These are phyloP conservation scores for Calocybe gangraenosa DNA, from an alignment of 768 basidiomycete genomes.

Conservation along the genomic window DNA sequence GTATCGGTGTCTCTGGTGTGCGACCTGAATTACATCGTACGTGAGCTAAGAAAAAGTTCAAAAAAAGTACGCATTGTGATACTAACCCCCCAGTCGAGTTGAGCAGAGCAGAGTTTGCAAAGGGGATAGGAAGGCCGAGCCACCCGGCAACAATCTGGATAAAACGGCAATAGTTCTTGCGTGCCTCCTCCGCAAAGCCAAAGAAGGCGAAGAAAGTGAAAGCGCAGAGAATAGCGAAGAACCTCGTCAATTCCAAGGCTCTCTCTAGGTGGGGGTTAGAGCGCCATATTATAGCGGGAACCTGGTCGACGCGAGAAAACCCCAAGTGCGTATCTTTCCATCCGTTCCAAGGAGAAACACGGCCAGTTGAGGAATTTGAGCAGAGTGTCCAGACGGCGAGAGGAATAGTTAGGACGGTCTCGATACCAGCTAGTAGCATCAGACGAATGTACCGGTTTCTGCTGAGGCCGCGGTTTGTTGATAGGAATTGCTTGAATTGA, in stretches of 20 bases:
- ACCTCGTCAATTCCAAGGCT: slow-evolving; percentile 33
- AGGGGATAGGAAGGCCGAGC: too few relatives aligned
- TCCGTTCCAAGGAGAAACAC: slow-evolving; percentile 36
- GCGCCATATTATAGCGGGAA: slow-evolving; percentile 30
- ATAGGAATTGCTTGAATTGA: slow-evolving; percentile 34
- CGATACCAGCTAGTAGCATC: slow-evolving; percentile 38
- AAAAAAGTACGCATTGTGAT: too few relatives aligned
- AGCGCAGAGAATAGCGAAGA: slow-evolving; percentile 35
- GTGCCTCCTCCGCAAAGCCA: slow-evolving; percentile 41
- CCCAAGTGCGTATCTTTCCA: slow-evolving; percentile 49
- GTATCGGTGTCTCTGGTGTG: too few relatives aligned
- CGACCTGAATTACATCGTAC: too few relatives aligned
- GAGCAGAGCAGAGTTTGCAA: too few relatives aligned
- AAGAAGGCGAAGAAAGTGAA: slow-evolving; percentile 56
- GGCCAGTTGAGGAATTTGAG: slow-evolving; percentile 16
- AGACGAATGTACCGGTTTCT: slow-evolving; percentile 46
- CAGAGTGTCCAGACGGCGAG: slow-evolving; percentile 29
- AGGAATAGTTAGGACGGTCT: slow-evolving; percentile 36
- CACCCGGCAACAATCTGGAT: too few relatives aligned
- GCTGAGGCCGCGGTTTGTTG: slow-evolving; percentile 32
- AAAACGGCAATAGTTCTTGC: too few relatives aligned
- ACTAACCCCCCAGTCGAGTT: too few relatives aligned
- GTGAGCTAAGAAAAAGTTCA: too few relatives aligned
- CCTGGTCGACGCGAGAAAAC: slow-evolving; percentile 29
- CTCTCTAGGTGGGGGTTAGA: slow-evolving; percentile 10